These are phyloP conservation scores for Fusarium phyllophilum DNA, from an alignment of 2,329 filamentous ascomycete species.

Conservation along the genomic window DNA sequence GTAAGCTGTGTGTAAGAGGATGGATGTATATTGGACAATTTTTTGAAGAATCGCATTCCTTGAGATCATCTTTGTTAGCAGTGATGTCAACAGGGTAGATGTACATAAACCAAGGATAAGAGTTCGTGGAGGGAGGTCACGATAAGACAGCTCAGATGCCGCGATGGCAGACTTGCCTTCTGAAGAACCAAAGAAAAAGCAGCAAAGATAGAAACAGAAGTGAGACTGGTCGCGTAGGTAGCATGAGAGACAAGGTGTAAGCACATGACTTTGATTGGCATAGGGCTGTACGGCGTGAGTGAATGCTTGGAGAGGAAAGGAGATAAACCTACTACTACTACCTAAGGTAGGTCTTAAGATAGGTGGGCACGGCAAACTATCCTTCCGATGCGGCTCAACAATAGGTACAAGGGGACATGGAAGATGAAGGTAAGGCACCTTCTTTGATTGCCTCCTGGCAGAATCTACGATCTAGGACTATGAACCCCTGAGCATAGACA, in stretches of 20 bases:
- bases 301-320: not conserved
- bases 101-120: not conserved
- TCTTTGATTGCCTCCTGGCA: not conserved
- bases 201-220: not conserved
- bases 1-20: not conserved
- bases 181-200: not conserved
- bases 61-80: not conserved
- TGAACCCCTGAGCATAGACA: not conserved
- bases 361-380: not conserved
- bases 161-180: not conserved
- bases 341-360: not conserved
- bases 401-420: not conserved
- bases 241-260: not conserved
- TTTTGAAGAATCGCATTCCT: not conserved
- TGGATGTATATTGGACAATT: not conserved
- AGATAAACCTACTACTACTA: not conserved
- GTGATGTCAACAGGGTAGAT: not conserved
- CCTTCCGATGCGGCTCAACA: not conserved
- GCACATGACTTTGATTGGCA: not conserved
- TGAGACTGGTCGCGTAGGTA: not conserved
- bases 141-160: not conserved
- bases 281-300: not conserved
- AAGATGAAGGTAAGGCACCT: not conserved
- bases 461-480: not conserved
- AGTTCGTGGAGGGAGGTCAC: not conserved